Base-by-base conservation (phyloP, 208 protist species). In the Blastocrithidia nonstop region DNA sequence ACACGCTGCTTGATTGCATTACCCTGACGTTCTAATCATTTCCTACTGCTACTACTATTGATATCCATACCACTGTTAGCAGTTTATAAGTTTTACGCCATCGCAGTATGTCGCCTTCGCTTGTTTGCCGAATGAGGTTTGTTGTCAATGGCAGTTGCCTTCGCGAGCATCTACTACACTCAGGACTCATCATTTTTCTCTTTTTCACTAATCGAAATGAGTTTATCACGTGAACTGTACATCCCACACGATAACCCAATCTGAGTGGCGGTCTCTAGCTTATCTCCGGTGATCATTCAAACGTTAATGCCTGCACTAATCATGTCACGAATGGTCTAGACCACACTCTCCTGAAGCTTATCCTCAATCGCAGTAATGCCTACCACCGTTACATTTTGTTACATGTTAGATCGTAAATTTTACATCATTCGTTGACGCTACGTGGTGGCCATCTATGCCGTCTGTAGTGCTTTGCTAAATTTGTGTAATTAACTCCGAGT, bases 201-300 rank as follows among this genome's bases (percentile, higher is more conserved):
- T 15, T 25, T 37, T 16, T 63, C 65, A 2, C 65, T 55, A 32
- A 89, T 52, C 32, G 66, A 58, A 22, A 87, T 49, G 29, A 90
- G 40, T 20, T 39, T 41, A 55, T 87, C 61, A 19, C 44, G 40
- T n/a, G 53, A 20, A 16, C 49, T 37, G 60, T 82, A 87, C 7
- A 90, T 58, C 9, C 53, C 59, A 43, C 73, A 87, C 0, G 76
- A 66, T 31, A 84, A 57, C 15, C 69, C 94, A 61, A 99, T 97
- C 56, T 98, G 93, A 55, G 97, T 85, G 4, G 97, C 96, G 11
- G 97, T 99, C 56, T 98, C 88, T 38, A 91, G 49, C 68, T 99
- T 99, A 70, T 99, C 97, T 23, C 97, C 97, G 17, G 97, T 99
- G 28, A 99, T 57, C 93, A 97, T 97, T 92, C 93, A 97, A 19